phyloP scores from a whole-genome alignment of 495 filamentous ascomycete species.

The Trichoderma virens region DNA sequence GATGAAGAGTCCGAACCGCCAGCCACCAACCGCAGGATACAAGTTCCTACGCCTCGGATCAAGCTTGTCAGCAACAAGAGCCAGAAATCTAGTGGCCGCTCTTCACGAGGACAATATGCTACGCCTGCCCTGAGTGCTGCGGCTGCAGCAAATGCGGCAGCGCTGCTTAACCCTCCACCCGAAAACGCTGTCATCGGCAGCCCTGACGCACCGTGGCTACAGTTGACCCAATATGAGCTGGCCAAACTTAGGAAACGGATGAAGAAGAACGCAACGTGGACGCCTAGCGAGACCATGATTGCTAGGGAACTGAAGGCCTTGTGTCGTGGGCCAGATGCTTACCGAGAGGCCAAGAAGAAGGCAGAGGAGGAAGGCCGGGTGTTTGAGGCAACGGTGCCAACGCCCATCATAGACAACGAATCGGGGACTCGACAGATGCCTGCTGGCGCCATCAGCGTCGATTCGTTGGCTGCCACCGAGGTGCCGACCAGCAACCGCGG shows the following conservation, averaged over 20 bases:
- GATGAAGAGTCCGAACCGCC: constrained; percentile 25
- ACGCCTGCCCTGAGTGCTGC: constrained; percentile 7
- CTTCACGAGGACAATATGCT: background rate
- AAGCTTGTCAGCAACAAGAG: constrained; percentile 32
- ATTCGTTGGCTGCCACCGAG: constrained; percentile 44
- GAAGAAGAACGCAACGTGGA: constrained; percentile 98
- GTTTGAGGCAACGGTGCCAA: constrained; percentile 44
- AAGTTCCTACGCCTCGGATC: constrained; percentile 31
- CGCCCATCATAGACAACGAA: constrained; percentile 23
- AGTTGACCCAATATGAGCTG: constrained; percentile 86
- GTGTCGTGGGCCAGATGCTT: constrained; percentile 70
- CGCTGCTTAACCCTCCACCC: constrained; percentile 64
- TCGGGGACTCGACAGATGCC: constrained; percentile 39
- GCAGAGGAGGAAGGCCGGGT: constrained; percentile 59
- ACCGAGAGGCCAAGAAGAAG: constrained; percentile 57
- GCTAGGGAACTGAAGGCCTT: constrained; percentile 71
- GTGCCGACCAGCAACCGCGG: constrained; percentile 67
- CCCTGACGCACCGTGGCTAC: constrained; percentile 77
- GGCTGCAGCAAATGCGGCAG: constrained; percentile 24
- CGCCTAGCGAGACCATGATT: constrained; percentile 94
- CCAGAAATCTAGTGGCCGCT: constrained; percentile 29
- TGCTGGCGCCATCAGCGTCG: constrained; percentile 41
- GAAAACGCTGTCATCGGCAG: constrained; percentile 68
- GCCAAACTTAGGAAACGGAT: constrained; percentile 86
- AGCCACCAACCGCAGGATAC: constrained; percentile 22